A percentile compares a stretch with the other conserved stretches of the same genome.
Evolutionary conservation across 23 red algal genomes (phyloP).

Genomic region (Agarophyton chilense): DNA sequence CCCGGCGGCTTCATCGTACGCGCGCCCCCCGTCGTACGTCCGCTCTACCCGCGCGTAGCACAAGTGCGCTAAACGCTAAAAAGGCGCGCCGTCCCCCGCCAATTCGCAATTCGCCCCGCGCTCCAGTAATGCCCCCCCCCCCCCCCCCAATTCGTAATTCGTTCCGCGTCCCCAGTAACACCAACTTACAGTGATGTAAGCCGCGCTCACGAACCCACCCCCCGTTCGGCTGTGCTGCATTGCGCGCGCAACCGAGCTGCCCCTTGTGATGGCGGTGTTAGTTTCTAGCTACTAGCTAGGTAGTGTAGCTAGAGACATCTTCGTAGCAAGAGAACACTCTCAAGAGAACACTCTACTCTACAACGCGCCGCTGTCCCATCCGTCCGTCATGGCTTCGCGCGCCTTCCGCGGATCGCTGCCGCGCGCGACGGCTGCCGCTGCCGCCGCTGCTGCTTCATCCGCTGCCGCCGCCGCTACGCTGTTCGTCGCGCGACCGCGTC

Average conservation of each 20-base stretch:
- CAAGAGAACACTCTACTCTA: too few relatives aligned
- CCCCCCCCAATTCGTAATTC: neutral
- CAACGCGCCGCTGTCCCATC: neutral
- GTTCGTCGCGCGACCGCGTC: neutral
- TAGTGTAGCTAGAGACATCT: too few relatives aligned
- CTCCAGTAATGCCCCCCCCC: too few relatives aligned
- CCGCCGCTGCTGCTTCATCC: constrained; percentile 19
- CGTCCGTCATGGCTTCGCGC: constrained; percentile 21
- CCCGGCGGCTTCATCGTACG: constrained; percentile 25
- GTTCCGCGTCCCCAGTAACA: neutral
- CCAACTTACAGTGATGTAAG: neutral
- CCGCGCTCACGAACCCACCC: too few relatives aligned
- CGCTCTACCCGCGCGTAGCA: neutral
- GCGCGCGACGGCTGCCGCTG: constrained; percentile 39
- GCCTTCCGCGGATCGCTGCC: constrained; percentile 35
- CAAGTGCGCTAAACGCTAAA: too few relatives aligned
- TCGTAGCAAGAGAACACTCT: too few relatives aligned
- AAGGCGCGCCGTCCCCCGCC: too few relatives aligned
- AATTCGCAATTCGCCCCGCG: too few relatives aligned
- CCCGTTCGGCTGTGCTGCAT: neutral
- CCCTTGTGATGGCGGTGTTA: neutral
- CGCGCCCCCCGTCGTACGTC: neutral
- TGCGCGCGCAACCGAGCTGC: neutral
- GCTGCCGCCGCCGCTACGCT: constrained; percentile 21
- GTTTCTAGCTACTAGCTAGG: too few relatives aligned